These are phyloP conservation scores for Bondarzewia mesenterica DNA, from an alignment of 1,284 basidiomycete species.

Conservation along the genomic window DNA sequence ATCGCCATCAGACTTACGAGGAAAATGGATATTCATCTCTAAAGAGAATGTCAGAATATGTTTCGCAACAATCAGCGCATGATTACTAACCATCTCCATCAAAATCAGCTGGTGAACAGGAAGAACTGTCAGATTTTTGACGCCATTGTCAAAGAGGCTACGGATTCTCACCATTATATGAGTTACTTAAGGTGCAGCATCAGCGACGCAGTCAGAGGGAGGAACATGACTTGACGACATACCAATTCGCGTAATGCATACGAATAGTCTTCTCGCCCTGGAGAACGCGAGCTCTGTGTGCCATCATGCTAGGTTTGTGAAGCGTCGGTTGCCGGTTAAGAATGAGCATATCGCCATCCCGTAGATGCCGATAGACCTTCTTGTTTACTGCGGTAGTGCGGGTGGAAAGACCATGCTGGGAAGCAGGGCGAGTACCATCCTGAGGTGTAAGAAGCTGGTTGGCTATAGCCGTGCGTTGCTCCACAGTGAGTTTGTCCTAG, in stretches of 20 bases:
- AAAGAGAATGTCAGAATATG: slow-evolving; percentile 9
- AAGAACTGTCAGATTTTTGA: slow-evolving; percentile 8
- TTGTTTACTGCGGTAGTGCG: slow-evolving; percentile 81
- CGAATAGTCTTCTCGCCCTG: slow-evolving; percentile 98
- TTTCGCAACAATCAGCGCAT: background rate
- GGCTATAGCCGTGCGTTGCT: slow-evolving; percentile 93
- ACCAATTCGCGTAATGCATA: slow-evolving; percentile 99
- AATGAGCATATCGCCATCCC: slow-evolving; percentile 93
- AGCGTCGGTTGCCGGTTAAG: slow-evolving; percentile 98
- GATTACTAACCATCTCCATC: slow-evolving; percentile 80
- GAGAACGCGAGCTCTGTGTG: slow-evolving; percentile 88
- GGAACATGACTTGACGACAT: slow-evolving; percentile 18
- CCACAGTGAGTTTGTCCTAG: slow-evolving; percentile 79
- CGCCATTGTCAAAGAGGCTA: background rate
- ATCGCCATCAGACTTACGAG: slow-evolving; percentile 53
- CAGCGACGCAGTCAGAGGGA: background rate
- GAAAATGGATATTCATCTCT: slow-evolving; percentile 99
- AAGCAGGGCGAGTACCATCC: slow-evolving; percentile 49
- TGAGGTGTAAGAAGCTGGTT: slow-evolving; percentile 94
- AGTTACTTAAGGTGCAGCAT: slow-evolving; percentile 57
- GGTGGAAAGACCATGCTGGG: slow-evolving; percentile 55
- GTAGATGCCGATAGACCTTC: slow-evolving; percentile 94
- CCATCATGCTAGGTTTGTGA: slow-evolving; percentile 99
- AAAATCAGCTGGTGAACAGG: slow-evolving; percentile 74
- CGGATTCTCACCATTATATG: slow-evolving; percentile 80